phyloP scores from a whole-genome alignment of 768 basidiomycete genomes.

The Leccinum incarnatum region DNA sequence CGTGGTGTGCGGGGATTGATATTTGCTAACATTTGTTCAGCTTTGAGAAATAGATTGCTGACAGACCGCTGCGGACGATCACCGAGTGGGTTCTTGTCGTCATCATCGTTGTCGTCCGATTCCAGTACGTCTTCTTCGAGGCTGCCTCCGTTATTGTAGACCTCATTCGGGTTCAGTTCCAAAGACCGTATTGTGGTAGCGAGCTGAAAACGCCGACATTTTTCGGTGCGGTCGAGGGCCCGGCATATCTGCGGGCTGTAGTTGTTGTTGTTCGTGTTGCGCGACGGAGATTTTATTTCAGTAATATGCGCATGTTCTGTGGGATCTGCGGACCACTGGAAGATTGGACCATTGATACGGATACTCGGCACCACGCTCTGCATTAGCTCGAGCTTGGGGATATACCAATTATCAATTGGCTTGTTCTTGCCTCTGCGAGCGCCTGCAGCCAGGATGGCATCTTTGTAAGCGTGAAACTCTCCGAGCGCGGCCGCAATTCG shows the following conservation, averaged over 20 bases:
- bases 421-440: not conserved
- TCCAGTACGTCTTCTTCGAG: too few species aligned
- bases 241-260: not conserved
- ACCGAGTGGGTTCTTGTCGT: too few species aligned
- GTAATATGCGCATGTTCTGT: not conserved
- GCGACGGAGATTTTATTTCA: not conserved
- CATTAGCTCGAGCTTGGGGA: not conserved
- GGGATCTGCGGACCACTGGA: not conserved
- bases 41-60: too few species aligned
- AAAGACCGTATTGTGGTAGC: too few species aligned
- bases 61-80: too few species aligned
- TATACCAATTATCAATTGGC: not conserved
- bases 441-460: not conserved
- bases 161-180: too few species aligned
- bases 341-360: not conserved
- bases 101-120: too few species aligned
- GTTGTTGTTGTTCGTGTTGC: not conserved
- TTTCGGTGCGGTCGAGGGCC: not conserved
- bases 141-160: too few species aligned
- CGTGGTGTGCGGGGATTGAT: too few species aligned
- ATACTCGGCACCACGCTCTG: not conserved
- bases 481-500: too few species aligned
- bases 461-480: not conserved
- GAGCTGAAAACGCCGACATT: too few species aligned
- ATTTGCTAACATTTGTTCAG: too few species aligned